Base-by-base conservation (phyloP, 768 basidiomycete species). In the Aureoboletus auriporus region DNA sequence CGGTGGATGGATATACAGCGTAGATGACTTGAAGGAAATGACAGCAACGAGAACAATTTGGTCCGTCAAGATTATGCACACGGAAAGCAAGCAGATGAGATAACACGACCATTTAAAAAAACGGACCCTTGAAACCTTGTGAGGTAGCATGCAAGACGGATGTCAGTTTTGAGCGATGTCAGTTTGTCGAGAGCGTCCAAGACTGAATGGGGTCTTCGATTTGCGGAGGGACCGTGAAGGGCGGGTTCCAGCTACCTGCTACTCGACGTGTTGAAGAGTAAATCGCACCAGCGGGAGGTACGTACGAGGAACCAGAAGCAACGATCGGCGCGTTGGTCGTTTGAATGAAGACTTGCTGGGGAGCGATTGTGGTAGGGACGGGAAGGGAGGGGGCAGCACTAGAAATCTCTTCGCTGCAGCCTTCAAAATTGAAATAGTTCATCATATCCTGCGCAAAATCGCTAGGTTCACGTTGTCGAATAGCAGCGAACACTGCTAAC, bases 251-350 rank as follows among this genome's bases (percentile, higher is more conserved):
- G 44, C 66, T 77, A 3, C 67, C 80, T 8, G 62, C 82, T 34
- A 79, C 82, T 5, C 83, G 78, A 36, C 82, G 75, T 23, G 67
- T 73, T 8, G 75, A 71, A 1, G 75, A 72, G 47, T 75, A 56
- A 4, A 66, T 59, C 17, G 82, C 82, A 42, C 80, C 83, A 11
- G 79, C 51, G 12, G 83, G 81, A 6, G 83, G 82, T 1, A 70
- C 62, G 53, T 83, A 84, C 2, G 70, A 51, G 7, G 48, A 51
- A 17, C 45, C 20, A 16, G 48, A 29, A 36, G 41, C 6, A 28
- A 39, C 41, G 8, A 26, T 27, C 2, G 57, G 31, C 3, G 57
- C 38, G 33, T 61, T 59, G 6, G 62, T 59, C 63, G 61, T 59
- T 55, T 55, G 69, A 42, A 53, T 58, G 46, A 63, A 64, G 39